Conservation (phyloP, 176 grass and related monocot genomes). For the Musa beccarii region DNA sequence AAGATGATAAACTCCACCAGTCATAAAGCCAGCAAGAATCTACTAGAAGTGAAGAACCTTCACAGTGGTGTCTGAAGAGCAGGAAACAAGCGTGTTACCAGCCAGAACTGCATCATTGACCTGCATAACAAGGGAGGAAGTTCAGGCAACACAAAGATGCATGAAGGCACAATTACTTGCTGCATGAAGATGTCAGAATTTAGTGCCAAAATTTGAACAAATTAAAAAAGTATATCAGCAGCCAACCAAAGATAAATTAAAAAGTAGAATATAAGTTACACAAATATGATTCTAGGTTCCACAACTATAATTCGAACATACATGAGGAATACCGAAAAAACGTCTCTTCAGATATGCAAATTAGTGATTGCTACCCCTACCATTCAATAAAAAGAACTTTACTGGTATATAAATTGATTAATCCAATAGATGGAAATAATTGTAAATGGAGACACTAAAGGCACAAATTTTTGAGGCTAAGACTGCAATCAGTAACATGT, state of each 20-base stretch:
- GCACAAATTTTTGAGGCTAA: too few relatives aligned
- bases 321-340: too few relatives aligned
- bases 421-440: too few relatives aligned
- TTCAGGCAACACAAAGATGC: neutral
- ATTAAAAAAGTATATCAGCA: neutral
- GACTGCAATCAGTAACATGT: too few relatives aligned
- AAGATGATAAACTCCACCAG: neutral
- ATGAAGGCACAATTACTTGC: neutral
- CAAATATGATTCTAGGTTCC: neutral
- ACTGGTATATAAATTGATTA: too few relatives aligned
- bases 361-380: too few relatives aligned
- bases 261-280: neutral
- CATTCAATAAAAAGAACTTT: too few relatives aligned
- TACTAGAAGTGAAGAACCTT: slow-evolving; percentile 47
- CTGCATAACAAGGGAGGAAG: slow-evolving; percentile 32
- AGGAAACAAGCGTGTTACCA: slow-evolving; percentile 80
- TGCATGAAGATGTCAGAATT: too few relatives aligned
- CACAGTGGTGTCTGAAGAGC: slow-evolving; percentile 85
- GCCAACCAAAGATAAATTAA: neutral
- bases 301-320: too few relatives aligned
- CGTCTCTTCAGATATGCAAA: too few relatives aligned
- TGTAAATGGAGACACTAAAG: too few relatives aligned
- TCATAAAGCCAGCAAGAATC: neutral
- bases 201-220: too few relatives aligned
- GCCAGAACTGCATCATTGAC: slow-evolving; percentile 87